These are phyloP conservation scores for Gastrodia elata DNA, from an alignment of 106 monocot species.

Conservation along the genomic window DNA sequence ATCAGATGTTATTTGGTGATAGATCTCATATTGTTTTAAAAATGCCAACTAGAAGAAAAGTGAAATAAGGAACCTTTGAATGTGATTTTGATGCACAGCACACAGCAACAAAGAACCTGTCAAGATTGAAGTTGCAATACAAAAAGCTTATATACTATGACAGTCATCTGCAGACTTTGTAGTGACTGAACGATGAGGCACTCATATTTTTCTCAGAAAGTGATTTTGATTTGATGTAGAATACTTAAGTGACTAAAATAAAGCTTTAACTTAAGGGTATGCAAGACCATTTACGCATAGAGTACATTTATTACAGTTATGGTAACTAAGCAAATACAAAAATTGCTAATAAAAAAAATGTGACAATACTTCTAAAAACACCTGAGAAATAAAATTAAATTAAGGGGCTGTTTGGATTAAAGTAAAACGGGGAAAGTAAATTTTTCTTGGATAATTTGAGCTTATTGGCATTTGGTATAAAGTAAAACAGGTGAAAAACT, in stretches of 20 bases:
- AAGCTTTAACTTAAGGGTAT: neutral
- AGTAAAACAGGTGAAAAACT: too few relatives aligned
- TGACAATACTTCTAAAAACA: neutral
- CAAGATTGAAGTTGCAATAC: too few relatives aligned
- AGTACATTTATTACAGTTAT: neutral
- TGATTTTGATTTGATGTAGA: neutral
- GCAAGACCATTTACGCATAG: neutral
- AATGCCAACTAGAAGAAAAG: neutral
- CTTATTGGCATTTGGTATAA: too few relatives aligned
- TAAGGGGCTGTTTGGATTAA: too few relatives aligned
- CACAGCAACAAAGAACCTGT: too few relatives aligned
- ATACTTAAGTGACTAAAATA: neutral
- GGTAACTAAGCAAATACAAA: neutral
- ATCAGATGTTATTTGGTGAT: neutral
- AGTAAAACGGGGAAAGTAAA: too few relatives aligned
- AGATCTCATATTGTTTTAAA: slow-evolving; percentile 1
- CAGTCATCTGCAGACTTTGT: too few relatives aligned
- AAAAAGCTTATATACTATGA: too few relatives aligned
- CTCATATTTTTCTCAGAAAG: neutral
- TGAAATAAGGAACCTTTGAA: neutral
- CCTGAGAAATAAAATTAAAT: neutral
- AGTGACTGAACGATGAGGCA: too few relatives aligned
- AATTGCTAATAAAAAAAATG: neutral
- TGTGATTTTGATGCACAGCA: too few relatives aligned
- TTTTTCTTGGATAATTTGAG: too few relatives aligned